phyloP scores from a whole-genome alignment of 108 stramenopile species.

The Aurantiochytrium sp. region DNA sequence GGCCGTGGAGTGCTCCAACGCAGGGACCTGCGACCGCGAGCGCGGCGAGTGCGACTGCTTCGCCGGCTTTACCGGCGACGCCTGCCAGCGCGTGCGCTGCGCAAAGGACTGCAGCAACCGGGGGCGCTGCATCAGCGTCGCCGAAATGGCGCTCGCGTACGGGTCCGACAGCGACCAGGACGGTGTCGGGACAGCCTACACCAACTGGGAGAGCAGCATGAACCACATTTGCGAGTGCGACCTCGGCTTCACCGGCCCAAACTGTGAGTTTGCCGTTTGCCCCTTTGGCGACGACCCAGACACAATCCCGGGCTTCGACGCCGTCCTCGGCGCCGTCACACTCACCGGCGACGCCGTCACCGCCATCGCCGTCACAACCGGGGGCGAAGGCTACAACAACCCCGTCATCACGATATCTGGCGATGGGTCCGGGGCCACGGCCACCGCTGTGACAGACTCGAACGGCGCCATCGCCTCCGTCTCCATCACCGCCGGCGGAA shows the following conservation, averaged over 20 bases:
- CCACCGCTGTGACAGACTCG: conserved; percentile 13
- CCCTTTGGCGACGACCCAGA: conserved; percentile 58
- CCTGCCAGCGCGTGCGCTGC: conserved; percentile 68
- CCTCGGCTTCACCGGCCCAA: conserved; percentile 60
- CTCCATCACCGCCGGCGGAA: not conserved
- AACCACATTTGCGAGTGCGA: conserved; percentile 63
- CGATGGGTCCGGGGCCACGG: not conserved
- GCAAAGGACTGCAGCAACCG: conserved; percentile 59
- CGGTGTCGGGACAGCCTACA: conserved; percentile 34
- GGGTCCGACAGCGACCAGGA: conserved; percentile 43
- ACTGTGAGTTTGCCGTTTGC: conserved; percentile 57
- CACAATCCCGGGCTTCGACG: conserved; percentile 29
- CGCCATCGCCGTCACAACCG: not conserved
- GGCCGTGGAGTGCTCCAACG: conserved; percentile 63
- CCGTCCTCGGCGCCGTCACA: conserved; percentile 15
- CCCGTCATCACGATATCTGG: not conserved
- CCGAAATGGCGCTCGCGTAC: conserved; percentile 50
- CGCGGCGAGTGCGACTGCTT: conserved; percentile 66
- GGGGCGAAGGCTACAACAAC: not conserved
- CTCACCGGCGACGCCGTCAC: not conserved
- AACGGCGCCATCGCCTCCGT: conserved; percentile 26
- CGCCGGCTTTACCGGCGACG: conserved; percentile 64
- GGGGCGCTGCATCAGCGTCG: conserved; percentile 54
- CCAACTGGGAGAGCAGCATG: conserved; percentile 58
- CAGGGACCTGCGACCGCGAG: conserved; percentile 60